Conservation (phyloP, 371 early-diverging fungal species). For the Mucor velutinosus region DNA sequence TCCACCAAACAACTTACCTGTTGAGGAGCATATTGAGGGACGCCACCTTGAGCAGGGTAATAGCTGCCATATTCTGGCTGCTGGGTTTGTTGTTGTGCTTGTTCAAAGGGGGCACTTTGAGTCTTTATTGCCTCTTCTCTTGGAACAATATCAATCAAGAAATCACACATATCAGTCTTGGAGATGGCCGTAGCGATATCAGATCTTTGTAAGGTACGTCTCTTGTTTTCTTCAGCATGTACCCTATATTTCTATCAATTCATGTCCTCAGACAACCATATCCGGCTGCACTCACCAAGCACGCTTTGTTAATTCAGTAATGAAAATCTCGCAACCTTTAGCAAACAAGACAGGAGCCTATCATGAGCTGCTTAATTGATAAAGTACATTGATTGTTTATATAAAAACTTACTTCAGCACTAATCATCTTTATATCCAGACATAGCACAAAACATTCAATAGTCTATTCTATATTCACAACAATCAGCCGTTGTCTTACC, state of each 20-base stretch:
- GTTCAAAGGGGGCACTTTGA: conserved; percentile 28
- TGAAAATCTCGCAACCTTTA: conserved; percentile 97
- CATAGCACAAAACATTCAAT: background rate
- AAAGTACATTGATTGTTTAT: background rate
- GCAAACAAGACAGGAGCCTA: conserved; percentile 95
- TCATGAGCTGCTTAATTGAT: background rate
- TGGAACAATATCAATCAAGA: conserved; percentile 98
- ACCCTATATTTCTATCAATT: conserved; percentile 56
- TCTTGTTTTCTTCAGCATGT: conserved; percentile 98
- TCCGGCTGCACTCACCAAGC: conserved; percentile 71
- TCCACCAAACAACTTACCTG: background rate
- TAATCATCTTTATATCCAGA: conserved; percentile 35
- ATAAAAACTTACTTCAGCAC: conserved; percentile 33
- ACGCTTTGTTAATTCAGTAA: conserved; percentile 93
- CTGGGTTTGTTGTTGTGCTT: conserved; percentile 25
- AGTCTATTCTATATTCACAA: background rate
- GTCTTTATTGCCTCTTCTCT: conserved; percentile 71
- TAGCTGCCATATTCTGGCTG: conserved; percentile 20
- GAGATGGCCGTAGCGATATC: conserved; percentile 96
- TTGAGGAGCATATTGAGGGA: conserved; percentile 17
- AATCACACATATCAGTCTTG: conserved; percentile 98
- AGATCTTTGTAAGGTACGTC: conserved; percentile 94
- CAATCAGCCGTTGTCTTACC: conserved; percentile 37
- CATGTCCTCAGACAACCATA: background rate
- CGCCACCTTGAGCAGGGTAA: conserved; percentile 19